Percentiles rank a stretch among this genome's conserved stretches.
Conservation (phyloP, 1,139 yeast genomes). For the Arxiozyma slooffiae region DNA sequence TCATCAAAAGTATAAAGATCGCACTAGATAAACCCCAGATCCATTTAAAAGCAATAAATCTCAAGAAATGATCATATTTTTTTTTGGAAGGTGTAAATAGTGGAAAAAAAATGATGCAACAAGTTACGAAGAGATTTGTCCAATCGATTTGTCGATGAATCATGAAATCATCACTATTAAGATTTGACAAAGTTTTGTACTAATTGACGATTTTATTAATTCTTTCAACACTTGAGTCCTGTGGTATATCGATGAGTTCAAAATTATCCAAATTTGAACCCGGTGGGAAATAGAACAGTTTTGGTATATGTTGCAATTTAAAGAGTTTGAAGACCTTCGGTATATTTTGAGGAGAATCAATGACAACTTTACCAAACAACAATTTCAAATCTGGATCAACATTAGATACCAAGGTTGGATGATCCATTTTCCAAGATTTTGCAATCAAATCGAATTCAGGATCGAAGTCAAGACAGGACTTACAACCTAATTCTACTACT, state of each 20-base stretch:
- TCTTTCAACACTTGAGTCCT: slow-evolving; percentile 12
- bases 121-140: slow-evolving; percentile 40
- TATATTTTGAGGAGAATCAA: slow-evolving; percentile 40
- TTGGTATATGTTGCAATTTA: slow-evolving; percentile 68
- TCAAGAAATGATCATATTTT: slow-evolving; percentile 26
- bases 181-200: slow-evolving; percentile 36
- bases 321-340: slow-evolving; percentile 45
- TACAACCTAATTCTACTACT: slow-evolving; percentile 66
- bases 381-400: slow-evolving; percentile 34
- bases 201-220: slow-evolving; percentile 15
- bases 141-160: slow-evolving; percentile 51
- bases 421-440: slow-evolving; percentile 47
- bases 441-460: slow-evolving; percentile 58
- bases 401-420: slow-evolving; percentile 35
- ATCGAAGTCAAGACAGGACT: slow-evolving; percentile 58
- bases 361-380: slow-evolving; percentile 68
- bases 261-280: slow-evolving; percentile 30
- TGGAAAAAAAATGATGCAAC: slow-evolving; percentile 25
- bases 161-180: slow-evolving; percentile 37
- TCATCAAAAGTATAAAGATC: slow-evolving; percentile 60
- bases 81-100: slow-evolving; percentile 28
- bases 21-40: slow-evolving; percentile 57
- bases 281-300: slow-evolving; percentile 57
- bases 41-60: slow-evolving; percentile 35
- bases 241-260: slow-evolving; percentile 4